Percentiles rank a stretch among this genome's conserved stretches.
Evolutionary conservation across 257 asterid species (phyloP).

Genomic region (Jacaranda mimosifolia): DNA sequence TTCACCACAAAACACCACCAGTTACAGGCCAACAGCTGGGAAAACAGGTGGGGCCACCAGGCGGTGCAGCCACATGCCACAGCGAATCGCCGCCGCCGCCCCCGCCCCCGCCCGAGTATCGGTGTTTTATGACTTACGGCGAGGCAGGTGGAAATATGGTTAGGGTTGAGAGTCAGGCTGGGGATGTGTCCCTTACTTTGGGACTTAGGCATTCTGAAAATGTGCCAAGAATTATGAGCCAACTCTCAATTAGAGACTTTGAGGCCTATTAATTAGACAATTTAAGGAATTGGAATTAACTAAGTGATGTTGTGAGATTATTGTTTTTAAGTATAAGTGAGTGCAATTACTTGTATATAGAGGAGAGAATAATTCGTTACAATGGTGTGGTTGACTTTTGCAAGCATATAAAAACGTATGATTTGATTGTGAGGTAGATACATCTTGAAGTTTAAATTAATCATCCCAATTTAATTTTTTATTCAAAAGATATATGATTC

Average conservation of each 20-base stretch:
- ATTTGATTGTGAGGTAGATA: neutral
- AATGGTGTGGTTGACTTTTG: neutral
- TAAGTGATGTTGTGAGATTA: conserved; percentile 25
- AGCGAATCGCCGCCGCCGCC: conserved; percentile 29
- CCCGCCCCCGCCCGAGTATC: conserved; percentile 16
- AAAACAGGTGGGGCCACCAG: neutral
- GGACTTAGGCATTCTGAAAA: conserved; percentile 63
- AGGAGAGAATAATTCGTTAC: conserved; percentile 6
- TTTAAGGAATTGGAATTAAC: neutral
- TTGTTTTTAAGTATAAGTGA: conserved; percentile 6
- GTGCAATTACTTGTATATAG: conserved; percentile 29
- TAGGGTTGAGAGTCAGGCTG: conserved; percentile 42
- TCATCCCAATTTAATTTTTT: too few species aligned
- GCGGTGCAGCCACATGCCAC: too few species aligned
- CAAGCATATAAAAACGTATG: neutral
- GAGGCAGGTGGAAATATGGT: conserved; percentile 17
- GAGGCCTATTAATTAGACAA: conserved; percentile 37
- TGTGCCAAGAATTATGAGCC: conserved; percentile 52
- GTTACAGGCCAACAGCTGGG: conserved; percentile 35
- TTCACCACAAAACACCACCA: conserved; percentile 52
- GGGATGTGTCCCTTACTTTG: conserved; percentile 63
- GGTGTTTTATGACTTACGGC: neutral
- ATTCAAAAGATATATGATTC: too few species aligned
- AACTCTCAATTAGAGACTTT: conserved; percentile 49
- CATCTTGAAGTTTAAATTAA: neutral